phyloP scores from a whole-genome alignment of 1,139 yeast species.

The Debaryomyces psychrophilus region DNA sequence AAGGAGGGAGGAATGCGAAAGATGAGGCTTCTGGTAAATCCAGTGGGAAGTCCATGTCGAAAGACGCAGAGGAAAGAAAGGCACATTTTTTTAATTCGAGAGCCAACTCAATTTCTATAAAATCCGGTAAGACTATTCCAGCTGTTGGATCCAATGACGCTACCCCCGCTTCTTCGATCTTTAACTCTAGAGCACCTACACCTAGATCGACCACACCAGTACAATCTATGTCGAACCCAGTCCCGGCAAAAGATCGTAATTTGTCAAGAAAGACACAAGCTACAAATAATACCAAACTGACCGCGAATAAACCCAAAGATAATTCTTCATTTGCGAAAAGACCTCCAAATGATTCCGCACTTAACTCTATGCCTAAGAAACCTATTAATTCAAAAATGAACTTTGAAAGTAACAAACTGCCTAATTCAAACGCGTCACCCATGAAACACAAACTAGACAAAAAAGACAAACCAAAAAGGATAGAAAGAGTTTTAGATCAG shows the following conservation, averaged over 20 bases:
- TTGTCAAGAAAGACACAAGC: neutral
- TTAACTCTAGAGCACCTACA: conserved; percentile 10
- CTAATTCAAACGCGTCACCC: neutral
- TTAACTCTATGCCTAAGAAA: neutral
- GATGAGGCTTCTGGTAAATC: neutral
- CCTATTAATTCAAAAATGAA: neutral
- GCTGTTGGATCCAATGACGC: conserved; percentile 40
- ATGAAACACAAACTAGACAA: neutral
- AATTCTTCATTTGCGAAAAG: neutral
- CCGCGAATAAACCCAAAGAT: neutral
- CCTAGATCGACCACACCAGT: conserved; percentile 11
- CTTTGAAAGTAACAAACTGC: neutral
- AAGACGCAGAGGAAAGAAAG: conserved; percentile 40
- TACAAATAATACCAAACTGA: neutral
- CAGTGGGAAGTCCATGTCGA: conserved; percentile 3
- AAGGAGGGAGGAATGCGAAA: conserved; percentile 25
- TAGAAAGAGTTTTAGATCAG: neutral
- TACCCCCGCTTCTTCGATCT: conserved; percentile 16
- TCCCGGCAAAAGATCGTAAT: neutral
- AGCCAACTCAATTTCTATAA: conserved; percentile 37
- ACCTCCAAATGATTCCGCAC: neutral
- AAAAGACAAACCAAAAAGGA: neutral
- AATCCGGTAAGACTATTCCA: conserved; percentile 45
- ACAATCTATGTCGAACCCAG: neutral
- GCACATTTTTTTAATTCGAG: conserved; percentile 42